Base-by-base conservation (phyloP, 2,329 filamentous ascomycete genomes). In the Exophiala alcalophila region DNA sequence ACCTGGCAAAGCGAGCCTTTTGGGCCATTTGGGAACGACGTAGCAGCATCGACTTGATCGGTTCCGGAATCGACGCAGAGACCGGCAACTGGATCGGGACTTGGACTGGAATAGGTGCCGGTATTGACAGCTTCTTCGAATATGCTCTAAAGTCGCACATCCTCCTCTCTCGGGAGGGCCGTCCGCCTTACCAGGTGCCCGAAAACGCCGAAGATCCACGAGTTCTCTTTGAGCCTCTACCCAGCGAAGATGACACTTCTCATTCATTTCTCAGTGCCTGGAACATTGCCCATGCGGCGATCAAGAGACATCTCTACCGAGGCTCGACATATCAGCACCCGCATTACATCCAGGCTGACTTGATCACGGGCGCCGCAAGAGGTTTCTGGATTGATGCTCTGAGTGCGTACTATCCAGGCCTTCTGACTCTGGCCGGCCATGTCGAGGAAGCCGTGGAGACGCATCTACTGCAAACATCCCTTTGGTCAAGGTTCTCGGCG, bases 81-180 rank as follows among this genome's bases (percentile, higher is more conserved):
- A 84, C 81, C 19, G 92, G 91, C 0, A 76, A 84, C 54, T 98
- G 92, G 92, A 83, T 92, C 23, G 84, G 84, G 6, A 77, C 86
- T 2, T 90, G 87, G 62, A 83, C 91, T n/a, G 91, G 92, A 20
- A 94, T 98, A 56, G 92, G 92, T 35, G 92, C 92, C 5, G 92
- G 92, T 26, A 88, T 95, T 59, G 92, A 98, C 68, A 96, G 90
- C 66, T 98, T 98, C 68, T 97, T 95, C 59, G 92, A 98, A 67
- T 98, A 98, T 65, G 90, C 92, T 3, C 76, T 97, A 58, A 98
- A 98, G 66, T 89, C 89, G 12, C 83, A 95, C 60, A 86, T 98
- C 47, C 68, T 98, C 16, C 78, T 97, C 15, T 95, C 91, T 2
- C 86, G 87, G 1, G 80, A 84, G 44, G 74, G 63, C 18, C 61